These are phyloP conservation scores for Wallacemonas sp. DNA, from an alignment of 208 protist species.

Conservation along the genomic window DNA sequence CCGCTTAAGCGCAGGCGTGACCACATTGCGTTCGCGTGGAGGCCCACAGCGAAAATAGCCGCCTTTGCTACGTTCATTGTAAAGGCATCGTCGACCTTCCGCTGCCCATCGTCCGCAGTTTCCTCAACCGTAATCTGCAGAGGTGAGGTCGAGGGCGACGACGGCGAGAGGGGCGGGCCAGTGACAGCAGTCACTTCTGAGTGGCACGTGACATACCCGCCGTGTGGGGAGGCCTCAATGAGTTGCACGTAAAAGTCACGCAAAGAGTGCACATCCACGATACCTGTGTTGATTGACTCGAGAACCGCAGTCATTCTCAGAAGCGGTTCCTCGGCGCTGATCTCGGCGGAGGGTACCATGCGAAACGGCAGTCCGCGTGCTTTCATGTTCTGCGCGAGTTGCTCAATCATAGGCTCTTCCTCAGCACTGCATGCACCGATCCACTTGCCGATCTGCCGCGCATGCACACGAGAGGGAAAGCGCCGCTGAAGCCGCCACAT, in stretches of 20 bases:
- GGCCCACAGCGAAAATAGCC: constrained; percentile 18
- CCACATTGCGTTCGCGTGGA: constrained; percentile 33
- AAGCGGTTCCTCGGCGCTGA: constrained; percentile 27
- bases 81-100: constrained; percentile 1
- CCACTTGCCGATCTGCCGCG: constrained; percentile 41
- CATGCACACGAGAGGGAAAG: constrained; percentile 15
- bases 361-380: constrained; percentile 17
- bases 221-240: constrained; percentile 5
- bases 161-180: neutral
- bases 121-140: constrained; percentile 12
- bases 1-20: constrained; percentile 5
- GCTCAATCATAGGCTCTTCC: constrained; percentile 18
- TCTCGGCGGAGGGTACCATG: constrained; percentile 17
- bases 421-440: constrained; percentile 29
- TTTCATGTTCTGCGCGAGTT: constrained; percentile 29
- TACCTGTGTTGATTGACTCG: constrained; percentile 40
- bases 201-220: constrained; percentile 21
- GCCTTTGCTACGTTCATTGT: constrained; percentile 18
- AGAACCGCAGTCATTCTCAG: constrained; percentile 31
- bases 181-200: constrained; percentile 13
- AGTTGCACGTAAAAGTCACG: constrained; percentile 14
- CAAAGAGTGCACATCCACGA: constrained; percentile 36
- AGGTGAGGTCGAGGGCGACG: neutral
- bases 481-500: constrained; percentile 36
- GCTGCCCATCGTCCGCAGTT: neutral